These are phyloP conservation scores for Phialocephala sp. DNA, from an alignment of 2,329 filamentous ascomycete species.

Conservation along the genomic window DNA sequence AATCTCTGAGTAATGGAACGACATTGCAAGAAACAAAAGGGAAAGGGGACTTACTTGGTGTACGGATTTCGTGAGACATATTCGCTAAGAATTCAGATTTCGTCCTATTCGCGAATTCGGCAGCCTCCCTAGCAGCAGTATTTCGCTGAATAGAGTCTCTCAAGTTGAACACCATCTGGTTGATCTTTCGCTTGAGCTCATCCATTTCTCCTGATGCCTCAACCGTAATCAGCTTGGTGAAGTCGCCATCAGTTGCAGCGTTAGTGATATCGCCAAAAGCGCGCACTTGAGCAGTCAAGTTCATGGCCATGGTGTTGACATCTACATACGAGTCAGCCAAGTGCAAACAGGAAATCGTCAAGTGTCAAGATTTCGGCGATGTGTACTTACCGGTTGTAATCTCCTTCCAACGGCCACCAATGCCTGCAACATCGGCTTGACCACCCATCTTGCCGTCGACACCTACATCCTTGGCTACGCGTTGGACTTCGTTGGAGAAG, in stretches of 20 bases:
- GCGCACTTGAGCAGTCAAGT: slow-evolving; percentile 92
- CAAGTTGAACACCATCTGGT: slow-evolving; percentile 97
- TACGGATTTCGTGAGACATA: slow-evolving; percentile 98
- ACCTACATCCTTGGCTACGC: slow-evolving; percentile 94
- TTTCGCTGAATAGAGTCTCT: slow-evolving; percentile 97
- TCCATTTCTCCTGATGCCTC: slow-evolving; percentile 99
- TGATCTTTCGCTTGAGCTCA: slow-evolving; percentile 98
- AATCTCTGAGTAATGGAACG: neutral
- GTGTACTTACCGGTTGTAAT: slow-evolving; percentile 82
- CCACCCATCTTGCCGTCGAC: slow-evolving; percentile 99
- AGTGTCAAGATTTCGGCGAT: neutral
- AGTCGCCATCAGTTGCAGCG: slow-evolving; percentile 93
- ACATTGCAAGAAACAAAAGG: neutral
- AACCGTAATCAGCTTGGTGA: slow-evolving; percentile 94
- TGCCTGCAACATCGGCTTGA: slow-evolving; percentile 90
- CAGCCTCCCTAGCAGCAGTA: slow-evolving; percentile 92
- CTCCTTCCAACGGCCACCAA: slow-evolving; percentile 96
- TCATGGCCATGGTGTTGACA: slow-evolving; percentile 55
- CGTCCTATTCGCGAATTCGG: slow-evolving; percentile 95
- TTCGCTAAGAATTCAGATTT: slow-evolving; percentile 99
- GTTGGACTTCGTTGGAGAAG: slow-evolving; percentile 94
- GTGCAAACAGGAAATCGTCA: neutral
- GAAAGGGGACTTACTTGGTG: slow-evolving; percentile 55
- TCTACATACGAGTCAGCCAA: slow-evolving; percentile 25
- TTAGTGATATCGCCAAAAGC: slow-evolving; percentile 99